Percentiles rank a stretch among this genome's conserved stretches.
Conservation (phyloP, 1,284 basidiomycete species). For the Clitocybe nebularis region DNA sequence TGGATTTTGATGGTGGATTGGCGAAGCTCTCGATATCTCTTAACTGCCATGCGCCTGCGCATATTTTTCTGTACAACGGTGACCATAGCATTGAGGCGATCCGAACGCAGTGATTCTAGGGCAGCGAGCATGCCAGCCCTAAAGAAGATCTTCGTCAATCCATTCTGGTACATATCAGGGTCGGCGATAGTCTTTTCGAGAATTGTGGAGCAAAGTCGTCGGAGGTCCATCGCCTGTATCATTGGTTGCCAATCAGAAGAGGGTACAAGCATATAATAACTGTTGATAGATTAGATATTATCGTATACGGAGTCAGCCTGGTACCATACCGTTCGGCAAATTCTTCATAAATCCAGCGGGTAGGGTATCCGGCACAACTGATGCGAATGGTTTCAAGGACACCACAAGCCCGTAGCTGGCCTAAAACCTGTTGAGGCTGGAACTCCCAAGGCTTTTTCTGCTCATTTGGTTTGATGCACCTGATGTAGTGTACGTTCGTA, state of each 20-base stretch:
- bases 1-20: constrained; percentile 82
- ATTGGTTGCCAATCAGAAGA: constrained; percentile 84
- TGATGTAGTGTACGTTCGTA: constrained; percentile 99
- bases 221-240: constrained; percentile 79
- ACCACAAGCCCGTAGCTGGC: constrained; percentile 96
- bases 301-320: not conserved
- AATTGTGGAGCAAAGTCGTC: constrained; percentile 81
- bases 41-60: constrained; percentile 80
- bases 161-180: constrained; percentile 94
- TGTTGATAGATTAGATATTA: constrained; percentile 28
- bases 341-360: constrained; percentile 98
- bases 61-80: constrained; percentile 98
- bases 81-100: constrained; percentile 86
- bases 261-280: constrained; percentile 95
- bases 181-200: constrained; percentile 87
- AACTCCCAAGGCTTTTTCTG: constrained; percentile 97
- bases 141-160: constrained; percentile 99
- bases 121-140: constrained; percentile 98
- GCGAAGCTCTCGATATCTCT: constrained; percentile 75
- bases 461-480: constrained; percentile 99
- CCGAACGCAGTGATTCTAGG: constrained; percentile 86
- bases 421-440: constrained; percentile 91
- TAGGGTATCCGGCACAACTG: constrained; percentile 98
- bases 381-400: constrained; percentile 99
- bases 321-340: constrained; percentile 91